phyloP scores from a whole-genome alignment of 139 green algal species.

The Coelastrella sp. region DNA sequence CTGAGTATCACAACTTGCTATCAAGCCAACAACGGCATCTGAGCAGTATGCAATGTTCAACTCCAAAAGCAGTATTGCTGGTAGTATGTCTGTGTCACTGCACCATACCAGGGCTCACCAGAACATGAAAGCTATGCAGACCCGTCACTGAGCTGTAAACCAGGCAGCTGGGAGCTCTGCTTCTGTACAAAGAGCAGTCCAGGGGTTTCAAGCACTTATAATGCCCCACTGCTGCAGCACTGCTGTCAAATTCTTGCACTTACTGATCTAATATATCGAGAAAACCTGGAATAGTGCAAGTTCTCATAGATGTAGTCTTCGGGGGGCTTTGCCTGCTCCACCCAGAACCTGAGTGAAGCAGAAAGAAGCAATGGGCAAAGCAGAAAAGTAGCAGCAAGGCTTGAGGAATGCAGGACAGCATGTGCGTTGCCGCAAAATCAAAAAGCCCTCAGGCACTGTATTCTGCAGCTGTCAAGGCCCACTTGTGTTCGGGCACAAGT shows the following conservation, averaged over 20 bases:
- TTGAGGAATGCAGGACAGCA: not conserved
- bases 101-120: too few species aligned
- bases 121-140: too few species aligned
- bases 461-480: too few species aligned
- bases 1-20: too few species aligned
- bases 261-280: conserved; percentile 37
- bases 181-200: not conserved
- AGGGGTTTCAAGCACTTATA: not conserved
- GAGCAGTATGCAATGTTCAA: not conserved
- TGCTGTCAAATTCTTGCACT: not conserved
- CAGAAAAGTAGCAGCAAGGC: not conserved
- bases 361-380: not conserved
- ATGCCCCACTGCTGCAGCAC: not conserved
- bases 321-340: conserved; percentile 46
- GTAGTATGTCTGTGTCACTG: too few species aligned
- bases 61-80: not conserved
- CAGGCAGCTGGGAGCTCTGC: too few species aligned
- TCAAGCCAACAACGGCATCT: too few species aligned
- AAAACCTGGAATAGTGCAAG: conserved; percentile 34
- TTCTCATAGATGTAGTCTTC: conserved; percentile 70
- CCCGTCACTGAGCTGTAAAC: too few species aligned
- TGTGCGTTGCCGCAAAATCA: too few species aligned
- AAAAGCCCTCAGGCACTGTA: not conserved
- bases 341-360: conserved; percentile 45
- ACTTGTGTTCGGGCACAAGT: not conserved